A percentile compares a stretch with the other conserved stretches of the same genome.
Evolutionary conservation across 2,329 filamentous ascomycete genomes (phyloP).

Genomic region (Penicillium brasilianum): DNA sequence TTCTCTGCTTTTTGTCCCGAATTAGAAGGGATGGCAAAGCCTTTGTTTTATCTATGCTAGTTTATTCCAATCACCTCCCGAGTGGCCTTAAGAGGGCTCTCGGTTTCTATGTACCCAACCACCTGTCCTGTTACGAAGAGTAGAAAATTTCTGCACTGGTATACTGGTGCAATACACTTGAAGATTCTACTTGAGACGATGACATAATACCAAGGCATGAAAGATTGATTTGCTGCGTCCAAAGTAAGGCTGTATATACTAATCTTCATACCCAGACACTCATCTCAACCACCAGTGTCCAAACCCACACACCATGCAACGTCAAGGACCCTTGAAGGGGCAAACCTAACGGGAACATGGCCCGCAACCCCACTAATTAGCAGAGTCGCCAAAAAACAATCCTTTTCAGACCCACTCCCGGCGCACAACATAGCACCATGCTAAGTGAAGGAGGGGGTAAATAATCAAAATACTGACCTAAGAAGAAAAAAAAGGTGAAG

Average conservation of each 20-base stretch:
- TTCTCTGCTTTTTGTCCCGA: slow-evolving; percentile 13
- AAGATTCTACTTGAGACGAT: neutral
- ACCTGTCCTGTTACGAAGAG: neutral
- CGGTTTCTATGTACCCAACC: neutral
- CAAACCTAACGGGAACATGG: slow-evolving; percentile 19
- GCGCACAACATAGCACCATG: slow-evolving; percentile 14
- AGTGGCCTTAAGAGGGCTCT: slow-evolving; percentile 17
- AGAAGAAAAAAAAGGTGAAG: slow-evolving; percentile 60
- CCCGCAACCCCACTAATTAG: slow-evolving; percentile 42
- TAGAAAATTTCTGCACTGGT: neutral
- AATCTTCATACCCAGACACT: neutral
- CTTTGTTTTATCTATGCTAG: slow-evolving; percentile 27
- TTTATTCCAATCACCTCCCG: slow-evolving; percentile 32
- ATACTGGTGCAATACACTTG: neutral
- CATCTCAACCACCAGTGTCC: neutral
- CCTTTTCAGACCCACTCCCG: slow-evolving; percentile 28
- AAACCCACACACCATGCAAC: slow-evolving; percentile 9
- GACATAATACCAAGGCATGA: neutral
- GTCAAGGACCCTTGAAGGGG: slow-evolving; percentile 13
- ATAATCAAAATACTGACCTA: slow-evolving; percentile 52
- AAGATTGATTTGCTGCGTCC: neutral
- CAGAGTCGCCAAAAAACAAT: slow-evolving; percentile 37
- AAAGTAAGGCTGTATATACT: neutral
- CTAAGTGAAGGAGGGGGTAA: neutral
- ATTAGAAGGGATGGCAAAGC: slow-evolving; percentile 25